Evolutionary conservation across 2,329 filamentous ascomycete species (phyloP).

Genomic region (Penicillium sp.): DNA sequence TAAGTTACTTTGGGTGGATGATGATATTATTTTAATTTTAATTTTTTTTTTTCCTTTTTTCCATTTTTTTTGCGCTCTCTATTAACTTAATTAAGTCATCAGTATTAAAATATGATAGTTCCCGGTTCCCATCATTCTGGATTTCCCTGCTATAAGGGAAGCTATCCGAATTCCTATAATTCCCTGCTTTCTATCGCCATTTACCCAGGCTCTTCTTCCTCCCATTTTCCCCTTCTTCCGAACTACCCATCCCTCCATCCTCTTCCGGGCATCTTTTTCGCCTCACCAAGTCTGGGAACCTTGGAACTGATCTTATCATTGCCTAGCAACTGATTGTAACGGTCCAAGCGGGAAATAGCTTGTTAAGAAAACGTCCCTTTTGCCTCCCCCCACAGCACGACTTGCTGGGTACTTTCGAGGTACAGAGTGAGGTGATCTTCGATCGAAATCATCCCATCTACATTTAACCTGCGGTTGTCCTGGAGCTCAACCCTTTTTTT

Average conservation of each 20-base stretch:
- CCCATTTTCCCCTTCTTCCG: background rate
- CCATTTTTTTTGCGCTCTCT: slow-evolving; percentile 16
- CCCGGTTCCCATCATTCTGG: slow-evolving; percentile 12
- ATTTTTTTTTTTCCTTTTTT: slow-evolving; percentile 3
- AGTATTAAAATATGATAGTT: slow-evolving; percentile 15
- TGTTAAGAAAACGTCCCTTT: slow-evolving; percentile 11
- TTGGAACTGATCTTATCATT: slow-evolving; percentile 7
- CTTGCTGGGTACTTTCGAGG: slow-evolving; percentile 23
- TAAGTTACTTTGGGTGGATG: background rate
- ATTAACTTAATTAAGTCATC: slow-evolving; percentile 13
- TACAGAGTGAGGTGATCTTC: slow-evolving; percentile 25
- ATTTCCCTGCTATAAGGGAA: slow-evolving; percentile 6
- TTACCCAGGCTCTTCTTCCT: background rate
- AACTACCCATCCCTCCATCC: background rate
- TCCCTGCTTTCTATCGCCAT: slow-evolving; percentile 14
- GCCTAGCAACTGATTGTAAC: slow-evolving; percentile 6
- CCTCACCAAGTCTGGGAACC: background rate
- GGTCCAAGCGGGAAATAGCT: slow-evolving; percentile 22
- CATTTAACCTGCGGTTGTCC: slow-evolving; percentile 17
- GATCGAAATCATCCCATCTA: slow-evolving; percentile 16
- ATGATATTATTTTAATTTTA: background rate
- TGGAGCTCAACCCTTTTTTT: background rate
- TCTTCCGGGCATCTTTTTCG: background rate
- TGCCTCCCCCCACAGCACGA: slow-evolving; percentile 19
- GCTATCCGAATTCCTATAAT: slow-evolving; percentile 14